A percentile compares a stretch with the other conserved stretches of the same genome.
These are phyloP conservation scores for Stagonosporopsis rhizophila DNA, from an alignment of 2,329 filamentous ascomycete species.

Conservation along the genomic window DNA sequence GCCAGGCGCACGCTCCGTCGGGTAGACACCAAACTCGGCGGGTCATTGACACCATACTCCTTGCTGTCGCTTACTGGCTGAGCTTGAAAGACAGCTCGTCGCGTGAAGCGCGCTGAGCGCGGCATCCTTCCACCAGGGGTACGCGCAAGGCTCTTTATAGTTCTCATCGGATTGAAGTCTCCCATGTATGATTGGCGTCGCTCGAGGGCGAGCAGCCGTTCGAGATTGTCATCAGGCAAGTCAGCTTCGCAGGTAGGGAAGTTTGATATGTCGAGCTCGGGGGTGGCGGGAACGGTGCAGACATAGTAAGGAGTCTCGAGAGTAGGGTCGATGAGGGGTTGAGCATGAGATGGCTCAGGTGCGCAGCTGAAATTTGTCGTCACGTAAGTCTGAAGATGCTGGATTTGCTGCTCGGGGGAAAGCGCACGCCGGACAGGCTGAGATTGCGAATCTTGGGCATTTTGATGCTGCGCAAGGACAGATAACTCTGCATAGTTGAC, in stretches of 20 bases:
- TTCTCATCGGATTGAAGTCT: background rate
- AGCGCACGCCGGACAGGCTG: background rate
- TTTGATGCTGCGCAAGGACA: background rate
- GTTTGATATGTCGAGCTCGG: conserved; percentile 7
- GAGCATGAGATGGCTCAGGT: background rate
- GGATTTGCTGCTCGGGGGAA: background rate
- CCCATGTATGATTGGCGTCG: conserved; percentile 4
- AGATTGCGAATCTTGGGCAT: background rate
- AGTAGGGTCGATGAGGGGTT: background rate
- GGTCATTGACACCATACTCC: conserved; percentile 22
- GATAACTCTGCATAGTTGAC: conserved; percentile 22
- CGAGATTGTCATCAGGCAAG: conserved; percentile 6
- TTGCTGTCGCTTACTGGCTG: conserved; percentile 28
- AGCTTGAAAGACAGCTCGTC: conserved; percentile 21
- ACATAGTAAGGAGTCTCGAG: background rate
- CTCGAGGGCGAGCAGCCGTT: conserved; percentile 9
- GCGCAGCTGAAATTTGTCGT: background rate
- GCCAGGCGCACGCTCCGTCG: conserved; percentile 1
- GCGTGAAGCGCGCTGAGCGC: conserved; percentile 17
- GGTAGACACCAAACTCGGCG: conserved; percentile 17
- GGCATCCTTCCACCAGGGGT: background rate
- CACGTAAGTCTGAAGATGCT: conserved; percentile 1
- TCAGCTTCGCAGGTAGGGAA: conserved; percentile 8
- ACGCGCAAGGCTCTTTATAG: conserved; percentile 7
- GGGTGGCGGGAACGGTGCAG: conserved; percentile 3